Evolutionary conservation across 257 asterid species (phyloP), one percentile per base, ranked within the genome.

Genomic region (Haberlea rhodopensis): DNA sequence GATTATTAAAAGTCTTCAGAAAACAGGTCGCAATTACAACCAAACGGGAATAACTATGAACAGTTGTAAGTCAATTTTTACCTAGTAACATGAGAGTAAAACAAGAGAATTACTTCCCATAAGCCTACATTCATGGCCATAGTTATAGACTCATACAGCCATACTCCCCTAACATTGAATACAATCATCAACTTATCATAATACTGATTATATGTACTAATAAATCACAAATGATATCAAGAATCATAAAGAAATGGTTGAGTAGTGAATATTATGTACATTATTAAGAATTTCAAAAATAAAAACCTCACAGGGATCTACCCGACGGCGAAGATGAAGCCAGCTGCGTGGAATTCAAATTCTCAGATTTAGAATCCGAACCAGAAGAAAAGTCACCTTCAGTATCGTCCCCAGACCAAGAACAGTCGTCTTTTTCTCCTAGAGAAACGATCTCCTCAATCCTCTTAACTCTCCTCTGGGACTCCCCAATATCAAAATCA

Each of bases 281-380:
- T 67, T 58, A 52, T 55, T 46, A 18, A 74, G 31, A 64, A 48
- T 18, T 72, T 24, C 13, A 10, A 46, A 65, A 62, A 49, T 10
- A 71, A 82, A 52, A 83, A 62, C 64, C n/a, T 90, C 81, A 86
- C 90, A 71, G 34, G 69, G 88, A n/a, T n/a, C n/a, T 68, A 73
- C 69, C 82, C 71, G 78, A 70, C 22, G 87, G 69, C 28, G 78
- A 63, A 8, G 95, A 75, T 49, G 75, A 75, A 49, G 76, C 63
- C 57, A 62, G 43, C 68, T 70, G 78, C 69, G 62, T 61, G 62
- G 72, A 40, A 65, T 75, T 70, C 70, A 37, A 65, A 37, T 52
- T 71, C 69, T 24, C 76, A 58, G 80, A 61, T 18, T 10, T 53
- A 18, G 32, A 67, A 70, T 52, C 37, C 9, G 22, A 48, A 29